A percentile compares a stretch with the other conserved stretches of the same genome.
Evolutionary conservation across 176 grass and related monocot genomes (phyloP).

Genomic region (Cocos nucifera): DNA sequence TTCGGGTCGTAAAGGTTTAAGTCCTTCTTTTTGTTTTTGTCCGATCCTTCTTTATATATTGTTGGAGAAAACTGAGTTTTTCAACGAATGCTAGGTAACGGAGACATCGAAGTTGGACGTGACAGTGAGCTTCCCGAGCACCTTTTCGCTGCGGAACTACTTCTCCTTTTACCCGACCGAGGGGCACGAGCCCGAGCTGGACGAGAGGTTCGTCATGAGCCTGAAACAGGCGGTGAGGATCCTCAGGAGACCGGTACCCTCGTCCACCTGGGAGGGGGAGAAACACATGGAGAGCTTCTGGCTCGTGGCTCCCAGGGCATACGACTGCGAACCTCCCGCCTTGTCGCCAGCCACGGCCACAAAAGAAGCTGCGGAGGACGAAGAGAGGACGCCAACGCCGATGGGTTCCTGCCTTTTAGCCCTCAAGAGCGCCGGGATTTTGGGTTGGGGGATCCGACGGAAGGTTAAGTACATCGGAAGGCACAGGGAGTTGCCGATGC

Average conservation of each 20-base stretch:
- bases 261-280: conserved; percentile 19
- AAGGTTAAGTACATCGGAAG: conserved; percentile 40
- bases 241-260: conserved; percentile 24
- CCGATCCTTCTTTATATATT: too few relatives aligned
- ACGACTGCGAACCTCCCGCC: conserved; percentile 12
- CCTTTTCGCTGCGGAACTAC: conserved; percentile 45
- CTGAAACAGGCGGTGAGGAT: conserved; percentile 44
- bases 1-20: conserved; percentile 58
- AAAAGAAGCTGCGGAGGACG: not conserved
- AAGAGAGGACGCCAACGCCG: too few relatives aligned
- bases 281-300: conserved; percentile 54
- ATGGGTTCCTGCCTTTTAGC: conserved; percentile 31
- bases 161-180: conserved; percentile 24
- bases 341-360: not conserved
- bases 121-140: conserved; percentile 61
- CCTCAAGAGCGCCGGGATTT: conserved; percentile 23
- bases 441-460: conserved; percentile 43
- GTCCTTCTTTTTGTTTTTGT: too few relatives aligned
- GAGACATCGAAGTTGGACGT: conserved; percentile 47
- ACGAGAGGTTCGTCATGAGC: conserved; percentile 83
- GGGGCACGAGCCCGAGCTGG: conserved; percentile 43
- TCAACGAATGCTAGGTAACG: conserved; percentile 26
- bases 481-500: conserved; percentile 1
- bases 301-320: conserved; percentile 29
- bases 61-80: too few relatives aligned